Base-by-base conservation (phyloP, 345 rosid genomes). In the Tarenaya hassleriana region DNA sequence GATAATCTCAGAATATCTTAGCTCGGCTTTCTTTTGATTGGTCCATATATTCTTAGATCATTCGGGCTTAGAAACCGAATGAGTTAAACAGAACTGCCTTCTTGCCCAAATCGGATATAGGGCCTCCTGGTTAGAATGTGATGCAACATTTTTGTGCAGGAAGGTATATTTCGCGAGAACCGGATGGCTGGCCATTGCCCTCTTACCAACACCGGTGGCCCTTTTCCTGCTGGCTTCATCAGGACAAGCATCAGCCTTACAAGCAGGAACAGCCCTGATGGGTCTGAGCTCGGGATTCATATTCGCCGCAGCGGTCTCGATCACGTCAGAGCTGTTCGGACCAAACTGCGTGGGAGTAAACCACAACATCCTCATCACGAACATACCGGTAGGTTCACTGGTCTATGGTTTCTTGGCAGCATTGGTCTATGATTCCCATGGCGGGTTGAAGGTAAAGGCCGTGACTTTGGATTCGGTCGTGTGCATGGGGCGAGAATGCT, bases 361-460 rank as follows among this genome's bases (percentile, higher is more conserved):
- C 67, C 98, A 91, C 77, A 91, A 91, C 77, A 86, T 91, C 69
- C 72, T 91, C 13, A 91, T 91, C 66, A 87, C 98, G 63, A 91
- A 91, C 52, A 91, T 91, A 38, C 96, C 96, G 1, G 41, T 91
- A 0, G 98, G 98, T 1, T 91, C 98, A 0, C 78, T 87, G 31
- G 47, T 84, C 9, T 91, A 84, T 31, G 98, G 96, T 1, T 42
- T 91, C 56, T 66, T 87, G 8, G 96, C 98, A 7, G 96, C 96
- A 7, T 4, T 84, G 11, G 84, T 87, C 8, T 91, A 87, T 35
- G 98, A 91, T 50, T 59, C 77, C 10, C 79, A 81, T 66, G 81
- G 72, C 20, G 29, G 37, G 7, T 44, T 59, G 3, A 62, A 62
- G 50, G 43, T 58, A 16, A 33, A 42, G 12, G 54, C 41, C 0